Base-by-base conservation (phyloP, 345 rosid species). In the Durio zibethinus region DNA sequence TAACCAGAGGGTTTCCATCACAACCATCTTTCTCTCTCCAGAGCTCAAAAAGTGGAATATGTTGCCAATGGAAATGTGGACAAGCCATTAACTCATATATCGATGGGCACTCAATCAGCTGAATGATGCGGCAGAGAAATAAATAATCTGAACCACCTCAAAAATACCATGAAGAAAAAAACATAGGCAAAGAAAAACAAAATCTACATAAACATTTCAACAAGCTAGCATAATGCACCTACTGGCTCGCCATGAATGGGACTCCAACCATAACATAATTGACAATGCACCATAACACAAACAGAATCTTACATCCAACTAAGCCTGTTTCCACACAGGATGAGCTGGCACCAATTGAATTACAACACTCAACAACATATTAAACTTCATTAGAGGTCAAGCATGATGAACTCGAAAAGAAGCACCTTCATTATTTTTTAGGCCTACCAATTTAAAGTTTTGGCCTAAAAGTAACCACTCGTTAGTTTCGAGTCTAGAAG, bases 71-170 rank as follows among this genome's bases (percentile, higher is more conserved):
- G 80, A 91, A 93, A 81, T 85, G 71, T 27, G 92, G 94, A 69
- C 93, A 88, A 64, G 93, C 84, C 94, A 91, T 93, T 83, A 93
- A 76, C 85, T 93, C 98, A 53, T 93, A 93, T 79, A 93, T 81
- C 0, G 98, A 93, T 56, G 96, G 98, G 78, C 98, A 93, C 80
- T 93, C 98, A 47, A 93, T 93, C 80, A 93, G 91, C 94, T 93
- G 94, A 86, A 79, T 82, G 23, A 70, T 38, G 53, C 65, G 57
- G 36, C 38, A 57, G 5, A 48, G 35, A 57, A 8, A 57, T 67
- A 38, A 73, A 57, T 36, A 36, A 36, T 36, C 38, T 36, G 38
- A 73, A 38, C 29, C 16, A 60, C 52, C 47, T 56, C 76, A 57
- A 36, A 54, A 54, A 40, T 54, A 70, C 54, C 33, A 72, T 1